Evolutionary conservation across 129 eudicot genomes (phyloP).

Genomic region (Saussurea involucrata): DNA sequence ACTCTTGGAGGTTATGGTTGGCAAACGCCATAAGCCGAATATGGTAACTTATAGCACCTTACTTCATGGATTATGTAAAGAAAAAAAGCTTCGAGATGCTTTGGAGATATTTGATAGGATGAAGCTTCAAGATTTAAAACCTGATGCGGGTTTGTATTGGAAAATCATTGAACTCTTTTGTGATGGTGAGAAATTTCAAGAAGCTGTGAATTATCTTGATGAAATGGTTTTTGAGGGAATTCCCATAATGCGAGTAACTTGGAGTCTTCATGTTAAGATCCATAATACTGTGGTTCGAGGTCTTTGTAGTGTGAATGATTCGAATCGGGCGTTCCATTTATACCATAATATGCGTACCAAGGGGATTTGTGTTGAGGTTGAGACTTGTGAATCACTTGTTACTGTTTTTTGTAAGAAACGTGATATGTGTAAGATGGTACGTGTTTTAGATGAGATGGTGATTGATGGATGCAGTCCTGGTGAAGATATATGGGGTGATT

Average conservation of each 20-base stretch:
- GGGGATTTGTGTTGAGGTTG: slow-evolving; percentile 63
- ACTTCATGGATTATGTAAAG: slow-evolving; percentile 73
- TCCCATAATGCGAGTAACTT: slow-evolving; percentile 65
- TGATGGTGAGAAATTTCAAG: slow-evolving; percentile 45
- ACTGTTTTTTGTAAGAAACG: slow-evolving; percentile 48
- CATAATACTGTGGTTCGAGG: slow-evolving; percentile 68
- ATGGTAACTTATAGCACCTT: slow-evolving; percentile 75
- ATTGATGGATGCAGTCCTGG: slow-evolving; percentile 69
- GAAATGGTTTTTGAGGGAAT: slow-evolving; percentile 74
- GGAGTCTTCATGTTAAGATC: slow-evolving; percentile 64
- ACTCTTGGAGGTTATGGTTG: slow-evolving; percentile 59
- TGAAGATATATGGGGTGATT: slow-evolving; percentile 50
- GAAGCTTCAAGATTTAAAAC: slow-evolving; percentile 83
- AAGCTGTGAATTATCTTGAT: slow-evolving; percentile 89
- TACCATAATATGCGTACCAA: slow-evolving; percentile 67
- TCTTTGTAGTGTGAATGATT: slow-evolving; percentile 46
- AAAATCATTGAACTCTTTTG: slow-evolving; percentile 64
- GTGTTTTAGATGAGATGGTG: slow-evolving; percentile 68
- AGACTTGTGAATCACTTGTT: slow-evolving; percentile 47
- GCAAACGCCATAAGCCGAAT: slow-evolving; percentile 52
- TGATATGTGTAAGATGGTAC: slow-evolving; percentile 49
- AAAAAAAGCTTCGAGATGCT: slow-evolving; percentile 49
- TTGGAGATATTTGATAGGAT: slow-evolving; percentile 75
- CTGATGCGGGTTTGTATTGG: slow-evolving; percentile 81
- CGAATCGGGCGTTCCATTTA: slow-evolving; percentile 53